phyloP scores from a whole-genome alignment of 805 yeast genomes.

The Cyberlindnera bimundalis region DNA sequence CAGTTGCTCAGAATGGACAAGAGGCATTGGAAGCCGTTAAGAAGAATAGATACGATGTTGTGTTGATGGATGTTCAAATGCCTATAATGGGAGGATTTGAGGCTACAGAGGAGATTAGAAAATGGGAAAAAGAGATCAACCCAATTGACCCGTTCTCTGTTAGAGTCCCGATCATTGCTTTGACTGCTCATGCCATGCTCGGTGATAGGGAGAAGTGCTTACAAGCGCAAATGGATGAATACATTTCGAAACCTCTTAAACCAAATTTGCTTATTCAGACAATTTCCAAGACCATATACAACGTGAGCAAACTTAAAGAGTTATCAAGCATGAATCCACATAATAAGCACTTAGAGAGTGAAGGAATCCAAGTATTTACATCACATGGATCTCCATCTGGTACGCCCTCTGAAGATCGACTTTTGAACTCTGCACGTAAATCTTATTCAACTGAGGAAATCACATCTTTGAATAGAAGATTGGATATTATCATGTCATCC shows the following conservation, averaged over 20 bases:
- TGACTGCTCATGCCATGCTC: constrained; percentile 92
- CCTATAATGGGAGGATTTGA: constrained; percentile 95
- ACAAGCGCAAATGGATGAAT: constrained; percentile 91
- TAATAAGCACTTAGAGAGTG: constrained; percentile 22
- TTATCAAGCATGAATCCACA: constrained; percentile 23
- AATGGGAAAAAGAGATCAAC: constrained; percentile 79
- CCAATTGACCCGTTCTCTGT: constrained; percentile 67
- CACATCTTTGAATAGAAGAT: background rate
- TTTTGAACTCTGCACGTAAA: constrained; percentile 5
- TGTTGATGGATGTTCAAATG: constrained; percentile 93
- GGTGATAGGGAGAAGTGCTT: constrained; percentile 86
- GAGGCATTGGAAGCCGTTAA: constrained; percentile 78
- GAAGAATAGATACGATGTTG: constrained; percentile 68
- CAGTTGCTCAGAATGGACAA: constrained; percentile 82
- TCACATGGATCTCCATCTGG: constrained; percentile 10
- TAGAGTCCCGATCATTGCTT: constrained; percentile 83
- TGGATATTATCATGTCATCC: background rate
- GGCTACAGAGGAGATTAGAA: constrained; percentile 81
- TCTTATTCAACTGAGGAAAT: constrained; percentile 15
- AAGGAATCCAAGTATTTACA: constrained; percentile 12
- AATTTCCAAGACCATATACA: constrained; percentile 77
- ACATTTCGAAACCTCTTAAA: constrained; percentile 81
- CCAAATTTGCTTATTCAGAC: constrained; percentile 82
- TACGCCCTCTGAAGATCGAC: constrained; percentile 6
- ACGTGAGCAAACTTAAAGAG: constrained; percentile 58